A percentile compares a stretch with the other conserved stretches of the same genome.
These are phyloP conservation scores for Galerina sulciceps DNA, from an alignment of 768 basidiomycete species.

Conservation along the genomic window DNA sequence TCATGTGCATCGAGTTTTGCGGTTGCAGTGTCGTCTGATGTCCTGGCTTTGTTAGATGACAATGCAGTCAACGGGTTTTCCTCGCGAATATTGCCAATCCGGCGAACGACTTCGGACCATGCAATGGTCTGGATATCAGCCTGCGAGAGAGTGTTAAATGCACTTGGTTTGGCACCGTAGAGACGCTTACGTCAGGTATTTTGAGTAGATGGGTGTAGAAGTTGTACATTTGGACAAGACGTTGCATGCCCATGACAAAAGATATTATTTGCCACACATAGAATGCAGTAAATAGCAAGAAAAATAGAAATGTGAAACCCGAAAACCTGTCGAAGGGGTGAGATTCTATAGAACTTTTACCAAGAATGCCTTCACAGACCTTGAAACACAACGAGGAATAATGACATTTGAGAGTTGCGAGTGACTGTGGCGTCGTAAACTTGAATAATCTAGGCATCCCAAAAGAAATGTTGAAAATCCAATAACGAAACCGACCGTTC, in stretches of 20 bases:
- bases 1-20: slow-evolving; percentile 97
- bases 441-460: slow-evolving; percentile 93
- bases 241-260: slow-evolving; percentile 74
- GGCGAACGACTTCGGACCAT: slow-evolving; percentile 93
- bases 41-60: slow-evolving; percentile 59
- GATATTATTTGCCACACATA: slow-evolving; percentile 87
- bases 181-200: slow-evolving; percentile 81
- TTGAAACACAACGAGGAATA: slow-evolving; percentile 81
- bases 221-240: slow-evolving; percentile 91
- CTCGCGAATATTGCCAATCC: slow-evolving; percentile 88
- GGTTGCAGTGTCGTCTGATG: slow-evolving; percentile 64
- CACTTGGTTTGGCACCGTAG: background rate
- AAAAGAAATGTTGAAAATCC: slow-evolving; percentile 96
- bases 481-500: slow-evolving; percentile 97
- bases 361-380: slow-evolving; percentile 48
- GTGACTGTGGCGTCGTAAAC: slow-evolving; percentile 67
- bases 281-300: slow-evolving; percentile 83
- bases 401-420: slow-evolving; percentile 81
- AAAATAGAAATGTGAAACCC: slow-evolving; percentile 82
- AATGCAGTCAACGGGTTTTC: slow-evolving; percentile 92
- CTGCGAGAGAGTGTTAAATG: slow-evolving; percentile 41
- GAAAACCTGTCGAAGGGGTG: slow-evolving; percentile 63
- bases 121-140: slow-evolving; percentile 97
- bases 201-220: slow-evolving; percentile 95
- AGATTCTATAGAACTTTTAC: background rate